Base-by-base conservation (phyloP, 2,329 filamentous ascomycete genomes). In the Xylariaceae sp. region DNA sequence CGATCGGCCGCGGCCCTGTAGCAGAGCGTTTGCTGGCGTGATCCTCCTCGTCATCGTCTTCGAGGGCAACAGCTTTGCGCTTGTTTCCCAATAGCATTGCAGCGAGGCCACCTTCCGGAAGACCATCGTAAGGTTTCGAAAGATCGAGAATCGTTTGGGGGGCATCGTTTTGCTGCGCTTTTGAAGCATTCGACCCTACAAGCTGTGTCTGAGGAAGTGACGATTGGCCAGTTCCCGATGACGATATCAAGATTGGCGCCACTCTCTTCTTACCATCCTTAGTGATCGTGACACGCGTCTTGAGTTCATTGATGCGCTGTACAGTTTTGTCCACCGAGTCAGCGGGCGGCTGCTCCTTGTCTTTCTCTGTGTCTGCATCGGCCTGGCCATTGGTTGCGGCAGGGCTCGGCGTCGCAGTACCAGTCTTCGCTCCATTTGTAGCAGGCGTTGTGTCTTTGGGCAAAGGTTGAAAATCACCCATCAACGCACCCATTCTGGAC, bases 221-320 rank as follows among this genome's bases (percentile, higher is more conserved):
- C 1, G 90, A 94, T 57, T 90, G 83, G 9, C 87, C 88, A 1
- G 85, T 87, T 2, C 87, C 89, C 8, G 90, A 91, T 0, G 89
- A 89, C 1, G 91, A 95, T 6, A 98, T 88, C 11, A 98, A 74
- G 49, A 98, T 73, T 2, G 93, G 93, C 3, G 89, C 87, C 41
- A 98, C 91, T 41, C 93, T 80, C 68, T 98, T 98, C 68, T 93
- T 97, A 22, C 93, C 93, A 51, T 98, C 91, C 62, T 96, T 97
- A 0, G 89, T 95, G 45, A 96, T 84, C 0, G 91, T 96, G 3
- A 97, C 90, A 39, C 93, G 79, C 48, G 91, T 88, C 65, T 97
- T 97, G 49, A 97, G 66, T 54, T 72, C 71, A 48, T 69, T 73
- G 56, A 79, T 72, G 44, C 75, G 66, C 45, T 78, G 70, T 1